Percentiles rank a stretch among this genome's conserved stretches.
Conservation (phyloP, 257 asterid species). For the Nicotiana tabacum region DNA sequence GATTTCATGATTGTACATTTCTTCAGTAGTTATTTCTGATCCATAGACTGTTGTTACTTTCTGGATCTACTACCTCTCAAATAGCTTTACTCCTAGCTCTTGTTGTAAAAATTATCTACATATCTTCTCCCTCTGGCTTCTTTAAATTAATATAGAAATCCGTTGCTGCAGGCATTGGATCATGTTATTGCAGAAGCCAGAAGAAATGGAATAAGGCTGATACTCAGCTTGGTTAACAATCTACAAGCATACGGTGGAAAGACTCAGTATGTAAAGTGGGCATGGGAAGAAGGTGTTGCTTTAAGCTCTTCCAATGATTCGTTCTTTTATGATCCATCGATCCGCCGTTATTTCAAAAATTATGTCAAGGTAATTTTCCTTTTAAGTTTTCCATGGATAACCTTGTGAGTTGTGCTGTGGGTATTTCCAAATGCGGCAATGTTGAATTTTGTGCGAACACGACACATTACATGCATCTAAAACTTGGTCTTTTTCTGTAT, state of each 20-base stretch:
- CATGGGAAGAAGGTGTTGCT: conserved; percentile 97
- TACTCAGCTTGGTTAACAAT: conserved; percentile 81
- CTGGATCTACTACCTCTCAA: background rate
- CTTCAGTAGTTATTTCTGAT: background rate
- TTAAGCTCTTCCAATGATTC: conserved; percentile 95
- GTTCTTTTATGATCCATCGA: conserved; percentile 93
- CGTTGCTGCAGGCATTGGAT: conserved; percentile 66
- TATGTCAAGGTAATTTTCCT: conserved; percentile 69
- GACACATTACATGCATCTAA: background rate
- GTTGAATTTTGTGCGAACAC: background rate
- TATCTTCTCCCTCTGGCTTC: background rate
- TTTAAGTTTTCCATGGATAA: background rate
- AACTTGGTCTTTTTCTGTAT: background rate
- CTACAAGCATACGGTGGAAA: conserved; percentile 97
- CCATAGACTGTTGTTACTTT: background rate
- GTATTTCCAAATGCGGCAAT: background rate
- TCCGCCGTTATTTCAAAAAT: conserved; percentile 76
- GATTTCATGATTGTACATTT: background rate
- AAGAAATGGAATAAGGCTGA: conserved; percentile 63
- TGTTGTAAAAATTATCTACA: background rate
- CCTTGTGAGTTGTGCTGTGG: background rate
- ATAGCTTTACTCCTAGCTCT: background rate
- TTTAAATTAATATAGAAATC: background rate
- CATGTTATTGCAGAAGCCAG: conserved; percentile 88
- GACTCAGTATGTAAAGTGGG: conserved; percentile 97